Evolutionary conservation across 495 filamentous ascomycete genomes (phyloP).

Genomic region (Echria macrotheca): DNA sequence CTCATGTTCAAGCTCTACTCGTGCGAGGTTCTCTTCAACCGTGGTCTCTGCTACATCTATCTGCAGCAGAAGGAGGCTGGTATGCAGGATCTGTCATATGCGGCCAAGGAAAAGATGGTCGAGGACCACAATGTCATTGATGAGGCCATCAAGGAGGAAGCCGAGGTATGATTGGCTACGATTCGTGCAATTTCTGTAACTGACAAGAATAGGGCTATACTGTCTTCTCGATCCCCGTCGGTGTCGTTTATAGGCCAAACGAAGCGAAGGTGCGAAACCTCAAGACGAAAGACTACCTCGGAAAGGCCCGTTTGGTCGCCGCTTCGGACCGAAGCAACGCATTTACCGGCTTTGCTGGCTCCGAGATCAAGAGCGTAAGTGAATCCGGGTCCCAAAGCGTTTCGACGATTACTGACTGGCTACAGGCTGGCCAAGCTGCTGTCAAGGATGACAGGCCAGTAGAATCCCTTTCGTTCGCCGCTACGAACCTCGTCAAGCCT

Average conservation of each 20-base stretch:
- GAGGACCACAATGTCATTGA: constrained; percentile 97
- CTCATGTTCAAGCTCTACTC: constrained; percentile 95
- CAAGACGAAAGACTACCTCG: constrained; percentile 93
- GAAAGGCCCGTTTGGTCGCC: constrained; percentile 89
- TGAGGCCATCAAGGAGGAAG: constrained; percentile 87
- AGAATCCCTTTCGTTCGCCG: constrained; percentile 82
- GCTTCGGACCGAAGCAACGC: constrained; percentile 74
- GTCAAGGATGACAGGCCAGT: constrained; percentile 66
- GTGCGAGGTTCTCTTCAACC: constrained; percentile 97
- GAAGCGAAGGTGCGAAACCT: constrained; percentile 97
- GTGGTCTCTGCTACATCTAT: constrained; percentile 96
- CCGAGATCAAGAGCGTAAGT: constrained; percentile 63
- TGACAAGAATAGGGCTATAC: constrained; percentile 96
- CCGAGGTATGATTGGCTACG: constrained; percentile 58
- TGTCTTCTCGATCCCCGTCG: constrained; percentile 97
- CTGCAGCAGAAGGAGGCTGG: constrained; percentile 84
- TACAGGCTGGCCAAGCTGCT: constrained; percentile 18
- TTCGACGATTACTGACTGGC: neutral
- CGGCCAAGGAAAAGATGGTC: constrained; percentile 92
- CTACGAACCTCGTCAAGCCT: constrained; percentile 83
- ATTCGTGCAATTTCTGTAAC: too few relatives aligned
- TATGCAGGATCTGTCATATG: constrained; percentile 85
- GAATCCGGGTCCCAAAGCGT: neutral
- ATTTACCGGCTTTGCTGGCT: constrained; percentile 69
- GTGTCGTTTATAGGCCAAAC: constrained; percentile 90